Conservation (phyloP, 768 basidiomycete genomes). For the Tylopilus vinaceipallidus region DNA sequence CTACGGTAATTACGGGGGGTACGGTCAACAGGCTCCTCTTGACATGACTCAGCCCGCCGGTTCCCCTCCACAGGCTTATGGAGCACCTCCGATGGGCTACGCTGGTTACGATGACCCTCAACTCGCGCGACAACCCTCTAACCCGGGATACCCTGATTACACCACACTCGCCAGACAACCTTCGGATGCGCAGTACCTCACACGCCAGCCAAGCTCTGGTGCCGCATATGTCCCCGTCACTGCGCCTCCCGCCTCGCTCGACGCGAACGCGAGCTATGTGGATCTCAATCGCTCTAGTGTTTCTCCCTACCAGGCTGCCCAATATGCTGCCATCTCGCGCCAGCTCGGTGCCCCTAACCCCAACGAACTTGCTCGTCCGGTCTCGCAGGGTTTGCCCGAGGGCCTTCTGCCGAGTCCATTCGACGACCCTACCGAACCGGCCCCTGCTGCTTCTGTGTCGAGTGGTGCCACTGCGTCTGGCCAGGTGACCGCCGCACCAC, state of each 20-base stretch:
- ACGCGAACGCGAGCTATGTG: conserved; percentile 47
- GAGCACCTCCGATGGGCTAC: conserved; percentile 17
- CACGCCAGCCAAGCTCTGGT: conserved; percentile 16
- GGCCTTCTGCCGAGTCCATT: conserved; percentile 30
- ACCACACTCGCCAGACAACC: conserved; percentile 24
- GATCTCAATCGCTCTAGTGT: conserved; percentile 68
- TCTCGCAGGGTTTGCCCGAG: conserved; percentile 13
- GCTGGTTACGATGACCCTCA: conserved; percentile 28
- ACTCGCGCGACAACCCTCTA: conserved; percentile 21
- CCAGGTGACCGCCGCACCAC: conserved; percentile 10
- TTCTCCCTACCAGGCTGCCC: conserved; percentile 71
- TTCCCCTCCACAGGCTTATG: conserved; percentile 25
- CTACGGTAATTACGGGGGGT: conserved; percentile 26
- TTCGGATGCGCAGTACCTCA: conserved; percentile 23
- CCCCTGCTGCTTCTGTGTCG: no score
- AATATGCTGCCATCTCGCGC: conserved; percentile 69
- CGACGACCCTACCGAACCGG: conserved; percentile 17
- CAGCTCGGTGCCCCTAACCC: conserved; percentile 41
- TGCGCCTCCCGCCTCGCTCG: conserved; percentile 13
- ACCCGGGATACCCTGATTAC: conserved; percentile 22
- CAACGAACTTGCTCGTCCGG: conserved; percentile 17
- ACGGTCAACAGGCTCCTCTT: conserved; percentile 20
- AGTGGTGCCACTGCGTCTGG: conserved; percentile 10
- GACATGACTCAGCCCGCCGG: conserved; percentile 14
- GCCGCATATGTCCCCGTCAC: conserved; percentile 11